Evolutionary conservation across 2,329 filamentous ascomycete species (phyloP).

Genomic region (Monosporascus sp.): DNA sequence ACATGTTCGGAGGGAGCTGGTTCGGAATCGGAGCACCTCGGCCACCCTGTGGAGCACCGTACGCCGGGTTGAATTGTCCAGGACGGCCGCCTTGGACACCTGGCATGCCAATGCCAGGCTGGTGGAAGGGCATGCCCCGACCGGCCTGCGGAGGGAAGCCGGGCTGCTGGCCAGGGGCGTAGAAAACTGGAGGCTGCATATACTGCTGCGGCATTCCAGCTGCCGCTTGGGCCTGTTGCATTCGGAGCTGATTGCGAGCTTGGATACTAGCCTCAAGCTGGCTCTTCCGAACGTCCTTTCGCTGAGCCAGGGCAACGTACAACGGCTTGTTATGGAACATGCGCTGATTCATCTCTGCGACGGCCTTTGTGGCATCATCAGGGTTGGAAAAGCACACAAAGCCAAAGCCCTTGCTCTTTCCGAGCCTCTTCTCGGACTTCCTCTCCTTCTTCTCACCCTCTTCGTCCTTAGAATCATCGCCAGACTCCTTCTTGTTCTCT

Average conservation of each 20-base stretch:
- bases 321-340: constrained; percentile 97
- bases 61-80: constrained; percentile 72
- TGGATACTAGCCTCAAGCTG: constrained; percentile 99
- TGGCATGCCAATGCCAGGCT: constrained; percentile 60
- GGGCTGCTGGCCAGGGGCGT: constrained; percentile 75
- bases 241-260: constrained; percentile 95
- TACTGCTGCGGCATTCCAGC: constrained; percentile 82
- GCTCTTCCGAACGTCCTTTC: constrained; percentile 99
- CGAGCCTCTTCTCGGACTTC: constrained; percentile 62
- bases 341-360: constrained; percentile 99
- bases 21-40: constrained; percentile 76
- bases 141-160: constrained; percentile 60
- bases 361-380: constrained; percentile 97
- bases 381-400: constrained; percentile 99
- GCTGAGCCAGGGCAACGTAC: constrained; percentile 96
- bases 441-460: constrained; percentile 55
- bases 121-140: constrained; percentile 62
- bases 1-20: constrained; percentile 83
- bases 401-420: constrained; percentile 99
- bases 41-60: constrained; percentile 78
- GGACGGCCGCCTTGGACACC: constrained; percentile 75
- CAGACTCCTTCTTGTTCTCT: constrained; percentile 42
- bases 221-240: constrained; percentile 92
- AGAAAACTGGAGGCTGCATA: constrained; percentile 91
- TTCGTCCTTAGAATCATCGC: constrained; percentile 47